Percentiles rank a stretch among this genome's conserved stretches.
Conservation (phyloP, 768 basidiomycete species). For the Boletales sp. region DNA sequence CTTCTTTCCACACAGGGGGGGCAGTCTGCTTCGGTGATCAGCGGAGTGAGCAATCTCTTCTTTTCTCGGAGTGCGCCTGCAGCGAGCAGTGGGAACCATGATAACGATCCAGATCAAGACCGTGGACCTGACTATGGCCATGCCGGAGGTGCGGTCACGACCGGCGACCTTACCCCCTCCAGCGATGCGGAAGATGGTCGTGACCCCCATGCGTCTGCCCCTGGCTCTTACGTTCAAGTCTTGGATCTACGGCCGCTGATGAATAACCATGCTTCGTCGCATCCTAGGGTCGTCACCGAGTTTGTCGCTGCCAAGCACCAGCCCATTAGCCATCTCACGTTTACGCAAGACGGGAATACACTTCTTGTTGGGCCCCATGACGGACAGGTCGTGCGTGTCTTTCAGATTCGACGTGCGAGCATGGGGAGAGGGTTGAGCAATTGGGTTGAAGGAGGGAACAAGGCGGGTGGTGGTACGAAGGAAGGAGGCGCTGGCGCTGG, state of each 20-base stretch:
- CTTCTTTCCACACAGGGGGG: conserved; percentile 21
- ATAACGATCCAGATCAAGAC: conserved; percentile 4
- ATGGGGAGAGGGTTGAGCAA: conserved; percentile 13
- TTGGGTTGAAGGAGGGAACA: neutral
- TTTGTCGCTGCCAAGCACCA: conserved; percentile 48
- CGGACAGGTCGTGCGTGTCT: conserved; percentile 52
- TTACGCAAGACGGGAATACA: conserved; percentile 51
- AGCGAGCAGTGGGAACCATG: conserved; percentile 21
- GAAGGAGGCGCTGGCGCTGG: conserved; percentile 5
- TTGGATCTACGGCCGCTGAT: conserved; percentile 49
- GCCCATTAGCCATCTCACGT: conserved; percentile 44
- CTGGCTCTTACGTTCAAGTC: conserved; percentile 50
- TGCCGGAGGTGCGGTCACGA: conserved; percentile 13
- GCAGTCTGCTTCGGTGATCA: conserved; percentile 20
- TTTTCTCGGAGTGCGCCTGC: conserved; percentile 66
- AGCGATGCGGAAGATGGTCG: conserved; percentile 11
- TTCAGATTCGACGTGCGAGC: conserved; percentile 33
- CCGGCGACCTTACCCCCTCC: conserved; percentile 9
- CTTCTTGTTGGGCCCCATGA: conserved; percentile 50
- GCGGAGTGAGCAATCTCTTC: conserved; percentile 36
- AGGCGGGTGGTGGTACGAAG: neutral
- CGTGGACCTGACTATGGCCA: neutral
- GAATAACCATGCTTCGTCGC: conserved; percentile 12
- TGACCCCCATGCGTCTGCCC: conserved; percentile 13
- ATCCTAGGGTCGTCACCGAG: conserved; percentile 39